Evolutionary conservation across 306 rosid genomes (phyloP).

Genomic region (Quercus robur): DNA sequence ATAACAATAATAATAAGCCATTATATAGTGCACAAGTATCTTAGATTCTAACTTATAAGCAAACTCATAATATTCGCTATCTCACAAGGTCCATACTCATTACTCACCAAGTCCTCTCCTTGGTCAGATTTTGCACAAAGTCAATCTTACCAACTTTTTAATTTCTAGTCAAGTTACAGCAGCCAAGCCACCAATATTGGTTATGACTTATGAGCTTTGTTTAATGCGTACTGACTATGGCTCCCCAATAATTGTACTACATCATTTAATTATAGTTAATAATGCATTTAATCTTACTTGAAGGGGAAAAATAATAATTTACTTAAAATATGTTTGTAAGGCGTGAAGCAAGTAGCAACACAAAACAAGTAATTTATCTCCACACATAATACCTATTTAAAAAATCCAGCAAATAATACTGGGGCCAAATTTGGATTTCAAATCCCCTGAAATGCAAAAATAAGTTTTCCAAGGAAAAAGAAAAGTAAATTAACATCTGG

Average conservation of each 20-base stretch:
- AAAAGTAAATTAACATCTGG: no score
- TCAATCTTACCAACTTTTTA: not conserved
- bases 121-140: not conserved
- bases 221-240: not conserved
- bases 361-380: no score
- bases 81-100: not conserved
- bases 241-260: not conserved
- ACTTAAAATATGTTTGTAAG: no score
- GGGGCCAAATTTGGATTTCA: no score
- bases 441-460: no score
- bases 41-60: not conserved
- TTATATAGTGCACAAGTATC: not conserved
- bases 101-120: not conserved
- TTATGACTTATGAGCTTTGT: not conserved
- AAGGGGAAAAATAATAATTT: no score
- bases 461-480: no score
- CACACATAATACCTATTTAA: no score
- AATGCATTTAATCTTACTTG: no score
- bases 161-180: not conserved
- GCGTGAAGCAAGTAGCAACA: no score
- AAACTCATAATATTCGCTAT: no score
- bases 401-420: no score
- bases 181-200: constrained; percentile 2
- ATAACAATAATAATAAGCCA: not conserved
- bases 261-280: not conserved